Base-by-base conservation (phyloP, 148 eudicot genomes). In the Rhododendron simsii region DNA sequence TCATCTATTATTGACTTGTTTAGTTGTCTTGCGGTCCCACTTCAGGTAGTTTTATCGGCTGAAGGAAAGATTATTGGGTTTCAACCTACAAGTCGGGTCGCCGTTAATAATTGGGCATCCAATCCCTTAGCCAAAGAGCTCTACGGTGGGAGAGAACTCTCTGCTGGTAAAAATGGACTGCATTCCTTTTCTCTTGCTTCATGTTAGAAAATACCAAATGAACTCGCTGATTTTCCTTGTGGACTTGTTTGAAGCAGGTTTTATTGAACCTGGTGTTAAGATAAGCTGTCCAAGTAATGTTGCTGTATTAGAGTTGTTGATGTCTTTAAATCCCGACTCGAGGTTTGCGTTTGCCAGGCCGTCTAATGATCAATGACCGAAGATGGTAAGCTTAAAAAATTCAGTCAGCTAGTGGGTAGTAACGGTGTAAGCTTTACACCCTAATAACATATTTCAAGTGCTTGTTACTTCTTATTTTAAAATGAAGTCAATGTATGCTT, bases 101-200 rank as follows among this genome's bases (percentile, higher is more conserved):
- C 98, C 55, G 98, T 93, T 18, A 93, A 92, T 89, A 90, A 93
- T 41, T 96, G 97, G 99, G 94, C 98, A 48, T 83, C 93, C 80
- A 94, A 95, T 89, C 99, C 98, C 63, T 87, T 95, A 61, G 91
- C 94, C 35, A 93, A 88, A 89, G 98, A 94, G 88, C 89, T 96
- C 71, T 90, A 93, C 87, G 93, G 93, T 86, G 91, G 95, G 84
- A 92, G 90, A 86, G 84, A 92, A 59, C 96, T 95, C 73, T 92
- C 93, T 5, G 95, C 96, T 12, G 96, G 96, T 91, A 89, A 76
- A 83, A 69, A 76, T n/a, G 2, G 28, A 86, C 80, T 55, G 85
- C 81, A 84, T 83, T 78, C 78, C 33, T 13, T 78, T 28, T 78
- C 39, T 41, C 41, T 35, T 74, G 30, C 37, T 23, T 30, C 73